These are phyloP conservation scores for Aurinia saxatilis DNA, from an alignment of 345 rosid genomes.

Conservation along the genomic window DNA sequence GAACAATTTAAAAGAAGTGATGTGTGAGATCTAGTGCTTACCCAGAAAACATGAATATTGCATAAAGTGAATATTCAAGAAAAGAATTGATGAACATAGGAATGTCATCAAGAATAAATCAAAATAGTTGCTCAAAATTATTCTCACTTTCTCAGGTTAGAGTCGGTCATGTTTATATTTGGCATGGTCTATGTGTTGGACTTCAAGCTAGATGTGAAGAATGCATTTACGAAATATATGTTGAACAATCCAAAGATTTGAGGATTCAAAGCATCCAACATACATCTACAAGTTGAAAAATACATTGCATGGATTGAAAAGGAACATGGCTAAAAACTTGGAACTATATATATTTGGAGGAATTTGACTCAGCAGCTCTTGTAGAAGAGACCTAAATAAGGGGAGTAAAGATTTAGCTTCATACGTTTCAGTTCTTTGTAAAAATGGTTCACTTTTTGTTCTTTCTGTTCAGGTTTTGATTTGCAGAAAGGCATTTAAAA, in stretches of 20 bases:
- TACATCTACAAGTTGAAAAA: too few relatives aligned
- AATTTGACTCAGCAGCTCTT: too few relatives aligned
- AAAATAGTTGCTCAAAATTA: neutral
- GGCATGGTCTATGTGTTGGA: neutral
- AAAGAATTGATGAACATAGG: too few relatives aligned
- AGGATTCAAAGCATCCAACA: too few relatives aligned
- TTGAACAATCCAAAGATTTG: too few relatives aligned
- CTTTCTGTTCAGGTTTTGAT: neutral
- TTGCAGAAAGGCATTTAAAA: slow-evolving; percentile 1
- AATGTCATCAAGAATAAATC: neutral
- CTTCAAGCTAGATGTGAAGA: too few relatives aligned
- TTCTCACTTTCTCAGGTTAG: neutral
- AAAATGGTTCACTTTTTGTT: neutral
- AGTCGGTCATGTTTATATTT: neutral
- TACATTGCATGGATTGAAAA: too few relatives aligned
- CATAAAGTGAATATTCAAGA: neutral
- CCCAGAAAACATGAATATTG: neutral
- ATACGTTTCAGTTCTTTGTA: neutral
- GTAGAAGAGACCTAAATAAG: too few relatives aligned
- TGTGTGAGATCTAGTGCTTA: neutral
- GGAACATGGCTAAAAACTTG: too few relatives aligned
- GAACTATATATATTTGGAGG: too few relatives aligned
- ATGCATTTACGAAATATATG: too few relatives aligned
- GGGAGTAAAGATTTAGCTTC: neutral
- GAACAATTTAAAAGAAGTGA: neutral